Evolutionary conservation across 2,329 filamentous ascomycete genomes (phyloP).

Genomic region (Stylonectria norvegica): DNA sequence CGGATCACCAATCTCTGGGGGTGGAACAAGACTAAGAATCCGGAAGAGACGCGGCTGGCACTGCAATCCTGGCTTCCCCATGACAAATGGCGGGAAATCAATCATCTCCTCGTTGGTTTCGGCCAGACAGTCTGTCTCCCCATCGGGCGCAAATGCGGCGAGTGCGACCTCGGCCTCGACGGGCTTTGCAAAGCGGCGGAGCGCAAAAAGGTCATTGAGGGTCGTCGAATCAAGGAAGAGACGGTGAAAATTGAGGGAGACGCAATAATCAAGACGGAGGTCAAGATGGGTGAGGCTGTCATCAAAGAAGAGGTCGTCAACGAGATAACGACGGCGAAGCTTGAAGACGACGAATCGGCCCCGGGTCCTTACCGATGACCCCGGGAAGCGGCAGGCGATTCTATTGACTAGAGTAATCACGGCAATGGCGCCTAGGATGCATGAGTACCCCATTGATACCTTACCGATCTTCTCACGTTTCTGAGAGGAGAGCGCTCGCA

Average conservation of each 20-base stretch:
- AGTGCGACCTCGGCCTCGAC: slow-evolving; percentile 73
- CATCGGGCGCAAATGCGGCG: slow-evolving; percentile 74
- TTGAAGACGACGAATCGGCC: slow-evolving; percentile 8
- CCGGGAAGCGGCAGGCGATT: slow-evolving; percentile 8
- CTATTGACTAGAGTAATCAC: slow-evolving; percentile 2
- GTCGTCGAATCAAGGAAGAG: slow-evolving; percentile 44
- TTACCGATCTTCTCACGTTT: slow-evolving; percentile 2
- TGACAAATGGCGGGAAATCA: slow-evolving; percentile 90
- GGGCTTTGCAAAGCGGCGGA: slow-evolving; percentile 76
- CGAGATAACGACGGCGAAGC: not conserved
- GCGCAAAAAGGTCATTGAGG: slow-evolving; percentile 57
- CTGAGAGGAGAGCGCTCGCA: slow-evolving; percentile 1
- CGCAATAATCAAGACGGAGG: slow-evolving; percentile 16
- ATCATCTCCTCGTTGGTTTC: slow-evolving; percentile 80
- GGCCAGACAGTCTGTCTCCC: slow-evolving; percentile 85
- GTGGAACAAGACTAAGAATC: slow-evolving; percentile 77
- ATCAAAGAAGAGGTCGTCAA: slow-evolving; percentile 27
- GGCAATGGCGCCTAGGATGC: slow-evolving; percentile 9
- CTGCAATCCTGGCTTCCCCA: slow-evolving; percentile 79
- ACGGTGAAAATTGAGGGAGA: slow-evolving; percentile 23
- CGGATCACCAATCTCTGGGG: slow-evolving; percentile 93
- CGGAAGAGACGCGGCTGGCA: slow-evolving; percentile 74
- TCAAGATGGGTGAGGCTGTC: slow-evolving; percentile 23
- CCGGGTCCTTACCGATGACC: slow-evolving; percentile 22
- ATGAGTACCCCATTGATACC: slow-evolving; percentile 19